Evolutionary conservation across 371 early-diverging fungal species (phyloP).

Genomic region (Chytridium lagenaria): DNA sequence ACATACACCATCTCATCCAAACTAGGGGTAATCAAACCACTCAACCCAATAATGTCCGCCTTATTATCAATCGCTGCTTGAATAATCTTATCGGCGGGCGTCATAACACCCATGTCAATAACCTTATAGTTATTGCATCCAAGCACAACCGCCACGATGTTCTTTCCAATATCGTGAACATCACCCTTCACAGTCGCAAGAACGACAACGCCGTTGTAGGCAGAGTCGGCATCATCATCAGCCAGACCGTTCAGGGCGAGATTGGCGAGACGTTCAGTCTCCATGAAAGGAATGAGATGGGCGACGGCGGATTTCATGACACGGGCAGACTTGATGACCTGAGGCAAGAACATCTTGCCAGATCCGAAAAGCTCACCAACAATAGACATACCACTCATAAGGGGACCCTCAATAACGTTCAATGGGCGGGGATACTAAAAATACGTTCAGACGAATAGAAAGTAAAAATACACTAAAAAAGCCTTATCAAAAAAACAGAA

Average conservation of each 20-base stretch:
- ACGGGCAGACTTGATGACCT: conserved; percentile 93
- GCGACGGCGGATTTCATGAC: conserved; percentile 95
- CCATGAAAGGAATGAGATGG: conserved; percentile 91
- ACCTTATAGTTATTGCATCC: conserved; percentile 96
- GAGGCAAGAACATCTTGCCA: conserved; percentile 96
- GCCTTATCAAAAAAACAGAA: conserved; percentile 12
- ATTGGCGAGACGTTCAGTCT: conserved; percentile 77
- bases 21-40: conserved; percentile 92
- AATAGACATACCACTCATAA: conserved; percentile 91
- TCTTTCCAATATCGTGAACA: conserved; percentile 62
- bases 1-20: conserved; percentile 95
- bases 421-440: conserved; percentile 78
- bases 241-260: conserved; percentile 55
- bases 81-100: conserved; percentile 87
- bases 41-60: conserved; percentile 89
- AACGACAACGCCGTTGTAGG: conserved; percentile 84
- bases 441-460: neutral
- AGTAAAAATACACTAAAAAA: neutral
- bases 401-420: conserved; percentile 93
- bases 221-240: conserved; percentile 56
- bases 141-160: conserved; percentile 92
- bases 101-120: conserved; percentile 94
- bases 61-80: conserved; percentile 82
- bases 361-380: conserved; percentile 93
- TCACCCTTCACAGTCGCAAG: conserved; percentile 91